phyloP scores from a whole-genome alignment of 768 basidiomycete species.

The Amyloporia xantha region DNA sequence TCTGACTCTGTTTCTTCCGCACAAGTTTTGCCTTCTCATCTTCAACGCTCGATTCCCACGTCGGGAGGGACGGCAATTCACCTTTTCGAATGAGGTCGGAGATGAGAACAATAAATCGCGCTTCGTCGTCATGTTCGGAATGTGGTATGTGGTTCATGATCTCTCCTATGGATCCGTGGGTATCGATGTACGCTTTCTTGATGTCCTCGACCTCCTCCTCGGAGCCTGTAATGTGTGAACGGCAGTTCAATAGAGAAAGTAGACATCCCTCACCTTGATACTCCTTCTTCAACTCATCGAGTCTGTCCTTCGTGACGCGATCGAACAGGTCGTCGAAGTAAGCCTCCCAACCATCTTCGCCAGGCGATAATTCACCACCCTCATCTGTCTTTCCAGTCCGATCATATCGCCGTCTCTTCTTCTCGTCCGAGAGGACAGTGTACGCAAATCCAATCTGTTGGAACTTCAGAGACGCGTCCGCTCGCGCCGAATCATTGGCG shows the following conservation, averaged over 20 bases:
- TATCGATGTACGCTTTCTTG: constrained; percentile 62
- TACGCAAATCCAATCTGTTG: constrained; percentile 95
- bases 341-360: constrained; percentile 88
- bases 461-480: constrained; percentile 70
- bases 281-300: constrained; percentile 90
- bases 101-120: constrained; percentile 69
- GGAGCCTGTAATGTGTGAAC: constrained; percentile 50
- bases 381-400: constrained; percentile 82
- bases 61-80: constrained; percentile 44
- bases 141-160: constrained; percentile 88
- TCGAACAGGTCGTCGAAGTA: constrained; percentile 93
- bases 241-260: not conserved
- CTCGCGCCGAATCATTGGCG: constrained; percentile 51
- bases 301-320: constrained; percentile 72
- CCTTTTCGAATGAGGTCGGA: constrained; percentile 58
- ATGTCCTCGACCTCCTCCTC: constrained; percentile 80
- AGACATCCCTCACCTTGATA: constrained; percentile 68
- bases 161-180: constrained; percentile 66
- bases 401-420: constrained; percentile 73
- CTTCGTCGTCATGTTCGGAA: constrained; percentile 77
- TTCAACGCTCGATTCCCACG: constrained; percentile 67
- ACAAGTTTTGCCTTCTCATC: constrained; percentile 76
- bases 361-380: constrained; percentile 58
- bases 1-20: constrained; percentile 65
- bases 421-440: constrained; percentile 76